Base-by-base conservation (phyloP, 2,329 filamentous ascomycete species). In the Colletotrichum noveboracense region DNA sequence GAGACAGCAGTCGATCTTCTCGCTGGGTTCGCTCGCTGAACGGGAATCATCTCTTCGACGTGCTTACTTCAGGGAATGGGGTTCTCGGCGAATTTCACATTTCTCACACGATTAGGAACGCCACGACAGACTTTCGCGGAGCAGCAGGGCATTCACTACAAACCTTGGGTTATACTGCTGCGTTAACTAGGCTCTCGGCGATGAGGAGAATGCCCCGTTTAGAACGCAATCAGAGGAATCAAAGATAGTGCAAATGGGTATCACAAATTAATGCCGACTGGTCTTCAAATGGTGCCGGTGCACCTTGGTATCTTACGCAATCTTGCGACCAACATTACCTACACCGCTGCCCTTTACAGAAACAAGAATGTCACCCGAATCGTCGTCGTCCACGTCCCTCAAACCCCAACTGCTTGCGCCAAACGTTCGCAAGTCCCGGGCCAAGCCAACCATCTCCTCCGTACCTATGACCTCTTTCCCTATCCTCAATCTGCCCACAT, bases 261-360 rank as follows among this genome's bases (percentile, higher is more conserved):
- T 38, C 36, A 75, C 48, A 56, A 52, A 65, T 43, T 70, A 61
- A 38, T 38, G 55, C 55, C 56, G 65, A 68, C 21, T 38, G 48
- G 69, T 55, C n/a, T 73, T 67, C 71, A 76, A 76, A 67, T 80
- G 80, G 61, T n/a, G 71, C 60, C 32, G 30, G 48, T 21, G 38
- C 26, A 66, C 38, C 34, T 38, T 77, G 76, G 71, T 77, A 74
- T 80, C 52, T 84, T 85, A 92, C 80, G 90, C 90, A 81, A 98
- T 94, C 87, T 98, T 98, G 81, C 96, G 92, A 69, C 96, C 96
- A 65, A 98, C 94, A 83, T 98, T 99, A 34, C 97, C 97, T 75
- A 99, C 95, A 58, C 97, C 97, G 80, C 92, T 93, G 36, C 97
- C 97, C 81, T 98, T 98, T 58, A 99, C 94, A 79, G 95, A 97